phyloP scores from a whole-genome alignment of 1,139 yeast species.

The Saccharomyces hybrid region DNA sequence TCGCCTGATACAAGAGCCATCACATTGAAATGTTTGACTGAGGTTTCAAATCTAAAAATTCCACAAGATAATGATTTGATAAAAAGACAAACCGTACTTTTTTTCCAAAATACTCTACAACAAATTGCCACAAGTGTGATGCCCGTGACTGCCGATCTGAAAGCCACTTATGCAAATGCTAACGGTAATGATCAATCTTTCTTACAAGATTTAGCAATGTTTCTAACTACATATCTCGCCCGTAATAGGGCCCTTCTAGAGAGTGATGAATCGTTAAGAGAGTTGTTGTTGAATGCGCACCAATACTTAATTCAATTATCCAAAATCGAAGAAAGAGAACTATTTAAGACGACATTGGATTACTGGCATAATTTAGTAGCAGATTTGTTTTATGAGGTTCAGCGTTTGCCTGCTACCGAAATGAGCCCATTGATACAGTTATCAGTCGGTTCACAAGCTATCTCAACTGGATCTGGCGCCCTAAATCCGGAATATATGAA shows the following conservation, averaged over 20 bases:
- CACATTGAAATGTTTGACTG: slow-evolving; percentile 86
- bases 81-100: slow-evolving; percentile 47
- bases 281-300: slow-evolving; percentile 62
- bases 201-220: slow-evolving; percentile 92
- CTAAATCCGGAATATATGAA: slow-evolving; percentile 74
- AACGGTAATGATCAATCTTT: slow-evolving; percentile 84
- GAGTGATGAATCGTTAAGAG: slow-evolving; percentile 47
- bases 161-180: slow-evolving; percentile 65
- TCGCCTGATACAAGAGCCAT: slow-evolving; percentile 78
- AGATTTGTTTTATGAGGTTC: slow-evolving; percentile 77
- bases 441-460: slow-evolving; percentile 44
- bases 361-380: slow-evolving; percentile 85
- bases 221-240: slow-evolving; percentile 72
- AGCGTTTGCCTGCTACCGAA: slow-evolving; percentile 55
- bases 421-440: slow-evolving; percentile 70
- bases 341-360: slow-evolving; percentile 90
- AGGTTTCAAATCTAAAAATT: slow-evolving; percentile 62
- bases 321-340: slow-evolving; percentile 88
- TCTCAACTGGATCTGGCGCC: slow-evolving; percentile 64
- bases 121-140: slow-evolving; percentile 56
- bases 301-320: slow-evolving; percentile 78
- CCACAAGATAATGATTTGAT: slow-evolving; percentile 48
- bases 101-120: slow-evolving; percentile 69
- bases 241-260: slow-evolving; percentile 75
- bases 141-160: slow-evolving; percentile 69